Evolutionary conservation across 768 basidiomycete genomes (phyloP), one percentile per base, ranked within the genome.

Genomic region (Tulasnella sp.): DNA sequence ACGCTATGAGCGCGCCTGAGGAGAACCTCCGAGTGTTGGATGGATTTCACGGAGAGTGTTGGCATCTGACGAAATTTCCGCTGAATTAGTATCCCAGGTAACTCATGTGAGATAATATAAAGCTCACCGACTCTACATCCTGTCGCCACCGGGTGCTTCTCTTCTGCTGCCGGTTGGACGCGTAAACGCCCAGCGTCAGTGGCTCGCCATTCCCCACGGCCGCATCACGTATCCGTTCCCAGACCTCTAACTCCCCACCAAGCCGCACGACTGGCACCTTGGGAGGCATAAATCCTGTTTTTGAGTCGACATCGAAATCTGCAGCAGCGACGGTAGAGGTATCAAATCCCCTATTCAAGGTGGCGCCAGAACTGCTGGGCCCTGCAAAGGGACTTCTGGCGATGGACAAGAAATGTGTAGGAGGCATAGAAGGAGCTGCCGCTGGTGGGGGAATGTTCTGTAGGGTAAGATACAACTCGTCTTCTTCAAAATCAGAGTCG

Each of bases 271-370:
- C 68, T 1, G 92, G 92, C 0, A 82, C 79, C 12, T 80, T 74
- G 0, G 87, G 84, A 2, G 93, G 87, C 81, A 97, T 84, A 70
- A 98, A 97, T 0, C 94, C 93, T 0, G 91, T 90, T 15, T 82
- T 75, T 9, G 85, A 83, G 68, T 93, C 91, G 61, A 98, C 87
- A 68, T 97, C 92, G 74, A 91, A 98, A 74, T 87, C 87, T 64
- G 87, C 85, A 2, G 85, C 83, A 9, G 86, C 84, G 60, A 87
- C 79, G 11, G 86, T 84, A 21, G 79, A 76, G 12, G 78, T 79
- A 62, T 81, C 80, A 12, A 70, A 68, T 7, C 69, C 70, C 10
- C 65, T 38, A 2, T 22, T 22, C 51, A 65, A 60, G 22, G 44
- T 45, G 42, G 42, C 29, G 41, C 27, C 29, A 2, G 43, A 27